Evolutionary conservation across 108 stramenopile species (phyloP), one percentile per base, ranked within the genome.

Genomic region (Nitzschia sp.): DNA sequence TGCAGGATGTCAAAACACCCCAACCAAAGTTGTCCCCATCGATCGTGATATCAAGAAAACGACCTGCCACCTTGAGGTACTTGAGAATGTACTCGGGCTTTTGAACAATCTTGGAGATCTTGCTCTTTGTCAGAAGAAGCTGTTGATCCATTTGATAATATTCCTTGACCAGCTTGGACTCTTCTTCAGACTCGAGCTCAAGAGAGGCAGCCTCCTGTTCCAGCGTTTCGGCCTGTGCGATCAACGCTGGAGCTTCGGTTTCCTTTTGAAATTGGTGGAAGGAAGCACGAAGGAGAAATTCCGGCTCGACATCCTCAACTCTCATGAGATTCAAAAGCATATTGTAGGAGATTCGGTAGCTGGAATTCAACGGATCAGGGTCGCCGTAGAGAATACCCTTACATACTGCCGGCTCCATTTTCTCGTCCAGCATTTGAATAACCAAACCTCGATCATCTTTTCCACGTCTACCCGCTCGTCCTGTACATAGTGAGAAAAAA

Each of bases 321-420:
- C 99, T 76, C 90, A 99, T 87, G 87, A 99, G 85, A 70, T 99
- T 99, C 30, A 97, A 68, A 27, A 98, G 79, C 99, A 99, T 99
- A 79, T 98, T 99, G 90, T 99, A 99, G 11, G 89, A 91, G 54
- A 99, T 95, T 65, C 93, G 86, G 79, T 98, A 99, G 44, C 86
- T 88, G 41, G 93, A 95, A 67, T 98, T 93, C 46, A 99, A 87
- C 5, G 97, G 93, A 72, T 99, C 97, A 5, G 98, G 93, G 45
- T 95, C 95, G 52, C 89, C 92, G 48, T 95, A 95, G 17, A 97
- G 69, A 65, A 98, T 97, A 13, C 88, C 93, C 73, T 98, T 98
- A 58, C 96, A 97, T 0, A 93, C 88, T 16, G 85, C 73, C 8
- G 98, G 97, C 56, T 98, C 98, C 98, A 99, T 98, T 63, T 97